Percentiles rank a stretch among this genome's conserved stretches.
Conservation (phyloP, 73 alveolate genomes). For the Breviolum minutum region DNA sequence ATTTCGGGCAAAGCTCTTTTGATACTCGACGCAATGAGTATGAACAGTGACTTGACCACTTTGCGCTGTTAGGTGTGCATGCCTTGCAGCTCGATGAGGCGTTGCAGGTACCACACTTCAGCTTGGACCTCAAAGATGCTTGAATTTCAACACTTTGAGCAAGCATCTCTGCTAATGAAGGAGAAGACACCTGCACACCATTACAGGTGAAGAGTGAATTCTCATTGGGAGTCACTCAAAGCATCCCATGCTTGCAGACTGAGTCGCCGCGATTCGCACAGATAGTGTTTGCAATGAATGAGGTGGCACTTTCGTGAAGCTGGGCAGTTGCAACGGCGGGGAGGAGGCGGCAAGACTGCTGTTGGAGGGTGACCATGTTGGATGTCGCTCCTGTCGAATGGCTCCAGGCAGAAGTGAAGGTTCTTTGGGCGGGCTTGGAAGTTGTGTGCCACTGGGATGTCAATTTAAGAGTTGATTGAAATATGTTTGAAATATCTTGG, state of each 20-base stretch:
- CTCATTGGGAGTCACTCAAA: not conserved
- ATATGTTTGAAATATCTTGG: too few relatives aligned
- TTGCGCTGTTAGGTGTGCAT: conserved; percentile 21
- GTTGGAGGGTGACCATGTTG: not conserved
- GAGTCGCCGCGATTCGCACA: not conserved
- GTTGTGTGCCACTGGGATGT: conserved; percentile 23
- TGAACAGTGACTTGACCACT: not conserved
- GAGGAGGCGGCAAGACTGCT: not conserved
- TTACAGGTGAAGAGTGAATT: too few relatives aligned
- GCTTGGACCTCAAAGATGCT: not conserved
- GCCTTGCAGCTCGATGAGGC: conserved; percentile 42
- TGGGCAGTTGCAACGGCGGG: not conserved
- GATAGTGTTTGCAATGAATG: not conserved
- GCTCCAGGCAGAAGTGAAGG: conserved; percentile 5
- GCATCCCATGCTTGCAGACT: not conserved
- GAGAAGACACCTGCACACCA: too few relatives aligned
- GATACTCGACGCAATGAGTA: too few relatives aligned
- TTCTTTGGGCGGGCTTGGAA: conserved; percentile 47
- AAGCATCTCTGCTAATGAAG: too few relatives aligned
- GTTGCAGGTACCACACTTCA: conserved; percentile 2
- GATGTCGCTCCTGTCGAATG: not conserved
- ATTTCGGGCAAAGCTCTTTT: not conserved
- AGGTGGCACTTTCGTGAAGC: conserved; percentile 60
- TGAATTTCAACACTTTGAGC: too few relatives aligned
- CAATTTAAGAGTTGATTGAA: not conserved